Percentiles rank a stretch among this genome's conserved stretches.
Evolutionary conservation across 805 yeast genomes (phyloP).

Genomic region (Starmerella vitae): DNA sequence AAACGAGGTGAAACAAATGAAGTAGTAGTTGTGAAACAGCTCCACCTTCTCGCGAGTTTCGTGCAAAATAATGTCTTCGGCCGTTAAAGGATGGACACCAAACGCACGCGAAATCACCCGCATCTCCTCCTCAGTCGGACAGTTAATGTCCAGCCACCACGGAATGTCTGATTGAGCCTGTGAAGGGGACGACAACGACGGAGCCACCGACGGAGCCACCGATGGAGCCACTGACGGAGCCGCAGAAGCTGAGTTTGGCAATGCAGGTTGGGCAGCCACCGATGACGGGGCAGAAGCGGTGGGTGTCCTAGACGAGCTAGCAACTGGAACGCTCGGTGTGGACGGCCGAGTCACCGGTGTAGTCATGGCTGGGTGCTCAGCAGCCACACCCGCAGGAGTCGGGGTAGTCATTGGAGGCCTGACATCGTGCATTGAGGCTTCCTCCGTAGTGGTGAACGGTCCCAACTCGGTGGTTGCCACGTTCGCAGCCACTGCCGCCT

Average conservation of each 20-base stretch:
- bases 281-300: not conserved
- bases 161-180: constrained; percentile 33
- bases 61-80: constrained; percentile 86
- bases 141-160: constrained; percentile 85
- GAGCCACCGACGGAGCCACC: constrained; percentile 1
- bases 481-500: not conserved
- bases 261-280: not conserved
- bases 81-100: constrained; percentile 90
- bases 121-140: constrained; percentile 96
- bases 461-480: not conserved
- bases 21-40: constrained; percentile 75
- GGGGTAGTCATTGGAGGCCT: not conserved
- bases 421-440: not conserved
- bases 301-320: not conserved
- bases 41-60: constrained; percentile 95
- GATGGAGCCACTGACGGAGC: constrained; percentile 1
- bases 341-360: no score
- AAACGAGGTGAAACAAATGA: constrained; percentile 77
- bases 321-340: not conserved
- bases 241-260: not conserved
- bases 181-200: constrained; percentile 25
- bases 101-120: constrained; percentile 78
- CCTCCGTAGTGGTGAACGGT: not conserved
- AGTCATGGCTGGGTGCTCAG: no score
- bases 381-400: not conserved